phyloP scores from a whole-genome alignment of 2,329 filamentous ascomycete species.

The Elsinoe batatas region DNA sequence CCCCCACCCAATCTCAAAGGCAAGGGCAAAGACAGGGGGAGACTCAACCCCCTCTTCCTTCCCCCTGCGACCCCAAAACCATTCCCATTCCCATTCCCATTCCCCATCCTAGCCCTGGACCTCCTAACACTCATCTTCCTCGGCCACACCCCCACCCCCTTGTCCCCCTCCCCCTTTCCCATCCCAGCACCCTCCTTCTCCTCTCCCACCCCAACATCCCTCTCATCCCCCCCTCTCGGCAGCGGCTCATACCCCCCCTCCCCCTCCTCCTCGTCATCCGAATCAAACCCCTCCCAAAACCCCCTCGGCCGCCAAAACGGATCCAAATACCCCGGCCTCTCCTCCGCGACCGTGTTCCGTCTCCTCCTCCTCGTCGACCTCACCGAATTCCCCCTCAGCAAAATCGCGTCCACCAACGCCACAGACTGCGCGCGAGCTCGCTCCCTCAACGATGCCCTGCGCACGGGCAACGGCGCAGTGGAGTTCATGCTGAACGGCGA shows the following conservation, averaged over 20 bases:
- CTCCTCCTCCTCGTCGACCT: slow-evolving; percentile 20
- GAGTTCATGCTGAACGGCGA: slow-evolving; percentile 11
- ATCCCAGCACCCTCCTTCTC: slow-evolving; percentile 14
- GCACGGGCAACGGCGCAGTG: slow-evolving; percentile 19
- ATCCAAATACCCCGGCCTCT: slow-evolving; percentile 39
- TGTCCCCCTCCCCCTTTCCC: slow-evolving; percentile 22
- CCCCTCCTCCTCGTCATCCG: slow-evolving; percentile 29
- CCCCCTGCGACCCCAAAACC: slow-evolving; percentile 42
- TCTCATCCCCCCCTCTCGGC: slow-evolving; percentile 38
- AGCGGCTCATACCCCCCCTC: slow-evolving; percentile 19
- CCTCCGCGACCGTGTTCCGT: slow-evolving; percentile 14
- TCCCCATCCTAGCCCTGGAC: slow-evolving; percentile 30
- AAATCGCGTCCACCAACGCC: slow-evolving; percentile 26
- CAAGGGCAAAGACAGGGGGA: too few relatives aligned
- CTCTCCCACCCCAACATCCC: slow-evolving; percentile 25
- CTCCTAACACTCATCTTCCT: slow-evolving; percentile 26
- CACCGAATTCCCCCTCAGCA: background rate
- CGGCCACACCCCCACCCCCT: slow-evolving; percentile 19
- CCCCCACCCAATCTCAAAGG: slow-evolving; percentile 23
- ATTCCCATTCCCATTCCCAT: slow-evolving; percentile 28
- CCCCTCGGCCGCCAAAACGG: slow-evolving; percentile 54
- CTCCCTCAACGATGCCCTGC: slow-evolving; percentile 33
- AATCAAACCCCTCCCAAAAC: slow-evolving; percentile 51
- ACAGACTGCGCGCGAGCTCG: slow-evolving; percentile 38
- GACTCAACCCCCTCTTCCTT: slow-evolving; percentile 46